phyloP scores from a whole-genome alignment of 164 flowering plant species.

The Stephania cephalantha region DNA sequence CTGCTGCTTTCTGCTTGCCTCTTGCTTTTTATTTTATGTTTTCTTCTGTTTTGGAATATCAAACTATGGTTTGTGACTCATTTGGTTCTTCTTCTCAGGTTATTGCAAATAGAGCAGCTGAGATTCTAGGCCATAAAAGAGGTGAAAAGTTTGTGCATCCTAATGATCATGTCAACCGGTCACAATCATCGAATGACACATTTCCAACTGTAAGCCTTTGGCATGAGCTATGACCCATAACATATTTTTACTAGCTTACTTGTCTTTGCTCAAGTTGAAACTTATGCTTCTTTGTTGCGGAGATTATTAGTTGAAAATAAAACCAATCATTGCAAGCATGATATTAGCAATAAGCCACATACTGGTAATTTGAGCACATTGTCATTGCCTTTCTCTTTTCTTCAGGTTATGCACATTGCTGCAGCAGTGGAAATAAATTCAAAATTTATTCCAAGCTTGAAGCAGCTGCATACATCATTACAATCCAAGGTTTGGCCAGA shows the following conservation, averaged over 20 bases:
- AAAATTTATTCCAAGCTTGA: slow-evolving; percentile 74
- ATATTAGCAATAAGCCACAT: not conserved
- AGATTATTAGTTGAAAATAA: not conserved
- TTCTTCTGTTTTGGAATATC: not conserved
- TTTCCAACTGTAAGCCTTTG: slow-evolving; percentile 82
- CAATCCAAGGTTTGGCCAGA: slow-evolving; percentile 53
- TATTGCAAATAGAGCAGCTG: slow-evolving; percentile 97
- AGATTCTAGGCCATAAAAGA: slow-evolving; percentile 94
- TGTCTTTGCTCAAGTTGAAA: not conserved
- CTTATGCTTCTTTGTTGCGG: not conserved
- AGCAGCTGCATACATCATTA: slow-evolving; percentile 58
- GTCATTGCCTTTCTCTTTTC: slow-evolving; percentile 7
- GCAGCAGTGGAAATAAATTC: slow-evolving; percentile 83
- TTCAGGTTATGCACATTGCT: slow-evolving; percentile 98
- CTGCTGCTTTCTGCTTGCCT: not conserved
- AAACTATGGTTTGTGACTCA: not conserved
- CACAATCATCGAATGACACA: slow-evolving; percentile 98
- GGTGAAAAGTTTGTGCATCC: slow-evolving; percentile 97
- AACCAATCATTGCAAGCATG: not conserved
- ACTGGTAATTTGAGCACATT: not conserved
- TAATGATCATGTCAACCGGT: slow-evolving; percentile 94
- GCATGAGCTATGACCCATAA: not conserved
- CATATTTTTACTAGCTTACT: not conserved
- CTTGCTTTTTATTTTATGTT: not conserved
- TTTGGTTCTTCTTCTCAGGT: slow-evolving; percentile 41